Evolutionary conservation across 331 rosid species (phyloP), one percentile per base, ranked within the genome.

Genomic region (Quercus tomentella): DNA sequence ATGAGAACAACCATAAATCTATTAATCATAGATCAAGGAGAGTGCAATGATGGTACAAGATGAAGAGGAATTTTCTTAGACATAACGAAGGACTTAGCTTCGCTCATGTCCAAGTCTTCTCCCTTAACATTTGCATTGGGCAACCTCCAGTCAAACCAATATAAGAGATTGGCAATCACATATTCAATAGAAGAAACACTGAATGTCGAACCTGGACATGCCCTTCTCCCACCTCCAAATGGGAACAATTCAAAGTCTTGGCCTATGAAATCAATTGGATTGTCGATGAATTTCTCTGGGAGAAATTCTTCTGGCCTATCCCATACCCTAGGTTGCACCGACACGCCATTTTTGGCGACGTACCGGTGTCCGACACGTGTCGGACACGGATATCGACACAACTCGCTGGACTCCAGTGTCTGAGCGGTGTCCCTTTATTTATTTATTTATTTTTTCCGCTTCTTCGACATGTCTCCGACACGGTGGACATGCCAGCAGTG

Each of bases 171-270:
- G 9, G 94, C 88, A 17, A 87, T 31, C 22, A 49, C 21, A 21
- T 21, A 73, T 61, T 86, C 86, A 9, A 31, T 11, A 0, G 76
- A 55, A 76, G 87, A 45, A 28, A 84, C 18, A 6, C 77, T 89
- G 76, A 89, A 89, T 1, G 79, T 1, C 7, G 85, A 2, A 9
- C 87, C 89, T 6, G 87, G 82, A 12, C 89, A 88, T 5, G 52
- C 76, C 37, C 90, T 83, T 82, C 84, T 83, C 17, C 91, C 92
- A 35, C 81, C 52, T 8, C 93, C 92, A 8, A 91, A 91, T 11
- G 94, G 89, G 12, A 79, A 33, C 2, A 72, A 81, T 22, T 88
- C 76, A 2, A 79, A 89, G 23, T 85, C 78, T 4, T 84, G 78
- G 1, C 90, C 89, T 28, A 26, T 79, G 45, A 82, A 87, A 82